A percentile compares a stretch with the other conserved stretches of the same genome.
Evolutionary conservation across 768 basidiomycete genomes (phyloP).

Genomic region (Gymnopilus dilepis): DNA sequence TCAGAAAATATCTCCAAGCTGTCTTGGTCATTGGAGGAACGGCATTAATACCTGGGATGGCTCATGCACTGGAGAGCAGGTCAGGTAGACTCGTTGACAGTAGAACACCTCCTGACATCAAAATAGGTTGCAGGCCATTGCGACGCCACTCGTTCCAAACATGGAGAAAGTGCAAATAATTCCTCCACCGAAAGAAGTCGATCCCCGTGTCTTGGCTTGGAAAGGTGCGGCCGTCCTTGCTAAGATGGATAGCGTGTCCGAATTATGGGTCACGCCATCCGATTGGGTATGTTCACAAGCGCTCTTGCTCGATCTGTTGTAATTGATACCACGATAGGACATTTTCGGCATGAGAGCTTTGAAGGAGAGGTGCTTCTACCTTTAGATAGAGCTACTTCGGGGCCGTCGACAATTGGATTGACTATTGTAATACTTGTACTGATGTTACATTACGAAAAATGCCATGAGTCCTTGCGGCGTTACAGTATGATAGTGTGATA

Average conservation of each 20-base stretch:
- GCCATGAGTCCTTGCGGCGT: conserved; percentile 7
- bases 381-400: conserved; percentile 44
- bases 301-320: not conserved
- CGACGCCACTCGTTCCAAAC: conserved; percentile 78
- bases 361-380: conserved; percentile 83
- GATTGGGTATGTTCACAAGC: conserved; percentile 72
- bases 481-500: conserved; percentile 21
- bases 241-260: conserved; percentile 88
- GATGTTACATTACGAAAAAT: conserved; percentile 13
- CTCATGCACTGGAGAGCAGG: conserved; percentile 89
- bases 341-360: conserved; percentile 79
- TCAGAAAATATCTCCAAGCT: conserved; percentile 86
- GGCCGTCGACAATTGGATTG: not conserved
- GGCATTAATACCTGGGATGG: conserved; percentile 80
- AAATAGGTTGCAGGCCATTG: conserved; percentile 77
- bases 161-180: conserved; percentile 93
- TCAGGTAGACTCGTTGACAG: conserved; percentile 33
- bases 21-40: conserved; percentile 89
- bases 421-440: conserved; percentile 4
- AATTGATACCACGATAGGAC: conserved; percentile 51
- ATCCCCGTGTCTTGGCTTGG: conserved; percentile 90
- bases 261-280: conserved; percentile 84
- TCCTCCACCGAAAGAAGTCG: conserved; percentile 92
- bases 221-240: conserved; percentile 92
- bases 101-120: conserved; percentile 3